phyloP scores from a whole-genome alignment of 2,329 filamentous ascomycete genomes.

The Escovopsis sp. region DNA sequence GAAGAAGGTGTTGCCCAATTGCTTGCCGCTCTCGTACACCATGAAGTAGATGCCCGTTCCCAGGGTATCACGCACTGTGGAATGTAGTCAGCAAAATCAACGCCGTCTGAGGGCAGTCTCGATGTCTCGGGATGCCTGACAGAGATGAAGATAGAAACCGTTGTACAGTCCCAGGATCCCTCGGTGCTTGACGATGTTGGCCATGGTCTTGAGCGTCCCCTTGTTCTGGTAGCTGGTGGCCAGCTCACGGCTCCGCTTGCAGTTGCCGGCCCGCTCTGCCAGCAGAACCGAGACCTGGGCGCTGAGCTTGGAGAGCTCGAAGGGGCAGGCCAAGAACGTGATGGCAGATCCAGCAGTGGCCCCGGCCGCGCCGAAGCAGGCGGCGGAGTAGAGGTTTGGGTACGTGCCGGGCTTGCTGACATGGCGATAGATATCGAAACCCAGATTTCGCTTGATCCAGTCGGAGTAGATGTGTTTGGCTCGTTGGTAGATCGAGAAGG shows the following conservation, averaged over 20 bases:
- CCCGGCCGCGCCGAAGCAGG: slow-evolving; percentile 64
- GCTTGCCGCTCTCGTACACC: slow-evolving; percentile 77
- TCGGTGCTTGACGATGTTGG: slow-evolving; percentile 60
- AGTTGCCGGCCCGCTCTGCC: slow-evolving; percentile 28
- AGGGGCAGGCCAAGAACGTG: slow-evolving; percentile 69
- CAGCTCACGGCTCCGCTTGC: slow-evolving; percentile 37
- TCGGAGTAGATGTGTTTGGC: slow-evolving; percentile 59
- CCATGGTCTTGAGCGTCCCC: slow-evolving; percentile 60
- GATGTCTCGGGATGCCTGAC: slow-evolving; percentile 31
- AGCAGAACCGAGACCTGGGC: slow-evolving; percentile 72
- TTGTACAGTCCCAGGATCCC: slow-evolving; percentile 64
- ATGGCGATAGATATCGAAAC: slow-evolving; percentile 55
- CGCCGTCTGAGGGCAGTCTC: too few species aligned
- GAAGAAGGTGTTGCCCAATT: slow-evolving; percentile 59
- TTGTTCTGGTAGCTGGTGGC: slow-evolving; percentile 62
- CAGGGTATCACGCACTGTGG: slow-evolving; percentile 60
- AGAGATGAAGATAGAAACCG: slow-evolving; percentile 61
- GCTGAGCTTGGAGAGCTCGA: slow-evolving; percentile 79
- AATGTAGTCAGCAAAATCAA: slow-evolving; percentile 3
- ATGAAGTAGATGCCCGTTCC: slow-evolving; percentile 79
- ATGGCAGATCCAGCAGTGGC: slow-evolving; percentile 68
- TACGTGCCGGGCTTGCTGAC: slow-evolving; percentile 56
- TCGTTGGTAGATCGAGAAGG: slow-evolving; percentile 66
- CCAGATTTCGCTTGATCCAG: slow-evolving; percentile 52
- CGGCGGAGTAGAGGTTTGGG: slow-evolving; percentile 57